Evolutionary conservation across 1,284 basidiomycete species (phyloP).

Genomic region (Tilletiopsis washingtonensis): DNA sequence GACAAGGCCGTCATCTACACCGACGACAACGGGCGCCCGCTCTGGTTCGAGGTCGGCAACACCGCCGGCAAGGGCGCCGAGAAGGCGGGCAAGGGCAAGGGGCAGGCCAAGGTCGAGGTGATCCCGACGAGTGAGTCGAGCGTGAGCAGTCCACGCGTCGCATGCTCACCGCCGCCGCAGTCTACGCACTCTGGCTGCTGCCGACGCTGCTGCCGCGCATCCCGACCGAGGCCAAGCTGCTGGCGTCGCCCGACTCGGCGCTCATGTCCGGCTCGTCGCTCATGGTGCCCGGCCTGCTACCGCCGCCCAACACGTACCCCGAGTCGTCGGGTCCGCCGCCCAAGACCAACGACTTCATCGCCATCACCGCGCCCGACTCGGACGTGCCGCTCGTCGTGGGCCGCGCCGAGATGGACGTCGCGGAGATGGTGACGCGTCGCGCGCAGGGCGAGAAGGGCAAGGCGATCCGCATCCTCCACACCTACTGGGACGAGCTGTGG

Average conservation of each 20-base stretch:
- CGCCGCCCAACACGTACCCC: conserved; percentile 4
- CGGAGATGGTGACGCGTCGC: neutral
- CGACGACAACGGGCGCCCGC: conserved; percentile 1
- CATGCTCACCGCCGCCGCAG: neutral
- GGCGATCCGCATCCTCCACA: neutral
- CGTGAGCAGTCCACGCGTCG: neutral
- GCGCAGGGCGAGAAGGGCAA: conserved; percentile 4
- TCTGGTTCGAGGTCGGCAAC: conserved; percentile 6
- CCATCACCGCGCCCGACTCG: conserved; percentile 1
- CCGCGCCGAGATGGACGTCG: conserved; percentile 1
- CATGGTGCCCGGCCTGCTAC: conserved; percentile 4
- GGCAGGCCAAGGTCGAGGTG: neutral
- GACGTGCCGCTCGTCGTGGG: conserved; percentile 2
- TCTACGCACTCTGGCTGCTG: conserved; percentile 2
- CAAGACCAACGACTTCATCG: neutral
- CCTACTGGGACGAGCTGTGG: conserved; percentile 2
- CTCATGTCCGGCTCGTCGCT: conserved; percentile 3
- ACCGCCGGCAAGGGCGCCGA: conserved; percentile 1
- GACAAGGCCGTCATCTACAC: conserved; percentile 8
- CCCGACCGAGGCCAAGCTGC: conserved; percentile 3
- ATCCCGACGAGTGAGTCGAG: neutral
- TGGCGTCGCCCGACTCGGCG: neutral
- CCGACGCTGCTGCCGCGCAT: conserved; percentile 2
- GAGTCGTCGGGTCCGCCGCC: neutral
- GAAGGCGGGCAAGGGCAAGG: neutral